phyloP scores from a whole-genome alignment of 192 early-diverging fungal genomes.

The Gaertneriomyces sp. region DNA sequence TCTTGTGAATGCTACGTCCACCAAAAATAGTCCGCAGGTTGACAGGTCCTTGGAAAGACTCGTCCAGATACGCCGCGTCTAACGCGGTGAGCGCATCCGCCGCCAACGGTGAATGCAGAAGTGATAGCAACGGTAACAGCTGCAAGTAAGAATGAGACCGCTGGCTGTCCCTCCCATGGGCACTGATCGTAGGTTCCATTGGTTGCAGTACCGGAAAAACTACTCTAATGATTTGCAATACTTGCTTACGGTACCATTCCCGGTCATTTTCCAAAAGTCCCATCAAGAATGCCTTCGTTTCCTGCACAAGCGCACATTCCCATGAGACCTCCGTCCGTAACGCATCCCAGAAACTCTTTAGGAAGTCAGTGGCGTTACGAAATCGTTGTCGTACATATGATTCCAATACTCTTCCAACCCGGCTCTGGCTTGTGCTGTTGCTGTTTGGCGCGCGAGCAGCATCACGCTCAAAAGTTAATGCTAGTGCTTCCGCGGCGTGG shows the following conservation, averaged over 20 bases:
- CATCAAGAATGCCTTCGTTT: constrained; percentile 60
- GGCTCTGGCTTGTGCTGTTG: constrained; percentile 36
- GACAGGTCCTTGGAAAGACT: constrained; percentile 17
- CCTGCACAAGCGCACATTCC: too few species aligned
- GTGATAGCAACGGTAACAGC: constrained; percentile 55
- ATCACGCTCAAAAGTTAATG: constrained; percentile 43
- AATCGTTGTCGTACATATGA: constrained; percentile 65
- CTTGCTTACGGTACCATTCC: constrained; percentile 58
- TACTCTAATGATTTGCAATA: constrained; percentile 61
- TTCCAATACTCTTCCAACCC: constrained; percentile 52
- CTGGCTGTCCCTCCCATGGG: constrained; percentile 3
- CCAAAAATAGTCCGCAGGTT: constrained; percentile 36
- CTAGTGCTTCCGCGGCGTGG: constrained; percentile 26
- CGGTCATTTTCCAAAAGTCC: constrained; percentile 60
- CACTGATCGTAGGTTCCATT: background rate
- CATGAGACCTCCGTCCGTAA: constrained; percentile 59
- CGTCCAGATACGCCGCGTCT: constrained; percentile 50
- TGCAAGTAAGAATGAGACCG: constrained; percentile 1
- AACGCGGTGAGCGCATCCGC: constrained; percentile 69
- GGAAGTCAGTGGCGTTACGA: constrained; percentile 69
- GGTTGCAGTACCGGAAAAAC: constrained; percentile 58
- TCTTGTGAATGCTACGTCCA: constrained; percentile 41
- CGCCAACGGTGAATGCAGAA: constrained; percentile 62
- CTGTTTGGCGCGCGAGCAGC: constrained; percentile 52
- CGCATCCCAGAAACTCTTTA: constrained; percentile 64